A percentile compares a stretch with the other conserved stretches of the same genome.
Evolutionary conservation across 306 rosid species (phyloP).

Genomic region (Fragaria iinumae): DNA sequence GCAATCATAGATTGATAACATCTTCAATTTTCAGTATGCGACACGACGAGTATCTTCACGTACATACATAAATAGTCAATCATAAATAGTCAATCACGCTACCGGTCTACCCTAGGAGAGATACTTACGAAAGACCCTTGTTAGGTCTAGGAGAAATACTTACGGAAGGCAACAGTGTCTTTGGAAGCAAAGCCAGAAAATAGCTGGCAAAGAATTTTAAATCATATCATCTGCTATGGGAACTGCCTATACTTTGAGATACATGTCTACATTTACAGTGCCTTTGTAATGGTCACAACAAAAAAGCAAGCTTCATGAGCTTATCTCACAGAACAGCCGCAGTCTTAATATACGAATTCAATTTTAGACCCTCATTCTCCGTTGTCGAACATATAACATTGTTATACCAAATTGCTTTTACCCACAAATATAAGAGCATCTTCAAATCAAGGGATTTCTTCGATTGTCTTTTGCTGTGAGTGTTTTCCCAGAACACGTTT

Average conservation of each 20-base stretch:
- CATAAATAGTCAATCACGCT: no score
- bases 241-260: slow-evolving; percentile 1
- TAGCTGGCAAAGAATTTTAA: no score
- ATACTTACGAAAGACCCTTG: no score
- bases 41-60: no score
- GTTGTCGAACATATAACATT: slow-evolving; percentile 15
- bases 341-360: slow-evolving; percentile 10
- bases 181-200: no score
- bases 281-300: slow-evolving; percentile 4
- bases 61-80: no score
- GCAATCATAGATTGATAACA: no score
- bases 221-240: not conserved
- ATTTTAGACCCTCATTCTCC: not conserved
- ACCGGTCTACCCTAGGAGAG: no score
- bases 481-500: not conserved
- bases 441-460: not conserved
- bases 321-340: not conserved
- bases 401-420: slow-evolving; percentile 5
- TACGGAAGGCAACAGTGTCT: no score
- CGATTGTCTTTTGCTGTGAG: not conserved
- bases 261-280: slow-evolving; percentile 28
- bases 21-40: no score
- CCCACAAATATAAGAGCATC: slow-evolving; percentile 8
- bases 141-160: no score
- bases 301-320: not conserved